These are phyloP conservation scores for Phytophthora capsici DNA, from an alignment of 352 stramenopile species.

Conservation along the genomic window DNA sequence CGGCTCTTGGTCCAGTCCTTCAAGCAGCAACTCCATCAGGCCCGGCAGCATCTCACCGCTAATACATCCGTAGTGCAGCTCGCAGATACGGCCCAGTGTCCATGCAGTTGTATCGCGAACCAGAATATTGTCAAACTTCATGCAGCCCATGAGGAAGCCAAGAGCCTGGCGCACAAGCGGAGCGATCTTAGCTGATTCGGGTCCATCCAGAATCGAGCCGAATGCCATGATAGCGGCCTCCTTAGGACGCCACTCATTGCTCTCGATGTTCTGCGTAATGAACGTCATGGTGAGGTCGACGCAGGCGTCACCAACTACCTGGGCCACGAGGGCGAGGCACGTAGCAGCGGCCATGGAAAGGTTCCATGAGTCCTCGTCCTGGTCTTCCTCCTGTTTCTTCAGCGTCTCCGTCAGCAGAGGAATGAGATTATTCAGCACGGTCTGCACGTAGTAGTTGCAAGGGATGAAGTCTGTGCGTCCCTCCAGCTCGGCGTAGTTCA, in stretches of 20 bases:
- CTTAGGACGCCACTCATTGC: conserved; percentile 94
- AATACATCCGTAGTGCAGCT: conserved; percentile 93
- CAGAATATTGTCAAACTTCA: conserved; percentile 91
- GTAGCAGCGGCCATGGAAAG: conserved; percentile 94
- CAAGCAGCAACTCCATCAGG: conserved; percentile 89
- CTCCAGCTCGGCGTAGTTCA: conserved; percentile 81
- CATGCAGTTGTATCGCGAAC: conserved; percentile 97
- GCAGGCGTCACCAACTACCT: conserved; percentile 93
- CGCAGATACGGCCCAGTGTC: conserved; percentile 96
- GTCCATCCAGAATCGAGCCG: conserved; percentile 95
- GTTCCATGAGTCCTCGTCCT: conserved; percentile 95
- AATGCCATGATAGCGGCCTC: conserved; percentile 98
- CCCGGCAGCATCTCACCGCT: conserved; percentile 89
- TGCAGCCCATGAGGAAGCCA: conserved; percentile 92
- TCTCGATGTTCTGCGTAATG: conserved; percentile 95
- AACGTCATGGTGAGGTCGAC: conserved; percentile 94
- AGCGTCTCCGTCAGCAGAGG: conserved; percentile 94
- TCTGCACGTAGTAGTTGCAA: conserved; percentile 91
- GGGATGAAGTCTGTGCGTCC: conserved; percentile 56
- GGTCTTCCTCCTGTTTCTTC: conserved; percentile 95
- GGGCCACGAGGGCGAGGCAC: conserved; percentile 93
- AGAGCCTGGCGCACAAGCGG: conserved; percentile 93
- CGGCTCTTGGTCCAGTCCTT: conserved; percentile 86
- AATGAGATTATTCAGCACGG: conserved; percentile 87
- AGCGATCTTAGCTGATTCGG: conserved; percentile 90